phyloP scores from a whole-genome alignment of 2,329 filamentous ascomycete genomes.

The Calonectria crousiana region DNA sequence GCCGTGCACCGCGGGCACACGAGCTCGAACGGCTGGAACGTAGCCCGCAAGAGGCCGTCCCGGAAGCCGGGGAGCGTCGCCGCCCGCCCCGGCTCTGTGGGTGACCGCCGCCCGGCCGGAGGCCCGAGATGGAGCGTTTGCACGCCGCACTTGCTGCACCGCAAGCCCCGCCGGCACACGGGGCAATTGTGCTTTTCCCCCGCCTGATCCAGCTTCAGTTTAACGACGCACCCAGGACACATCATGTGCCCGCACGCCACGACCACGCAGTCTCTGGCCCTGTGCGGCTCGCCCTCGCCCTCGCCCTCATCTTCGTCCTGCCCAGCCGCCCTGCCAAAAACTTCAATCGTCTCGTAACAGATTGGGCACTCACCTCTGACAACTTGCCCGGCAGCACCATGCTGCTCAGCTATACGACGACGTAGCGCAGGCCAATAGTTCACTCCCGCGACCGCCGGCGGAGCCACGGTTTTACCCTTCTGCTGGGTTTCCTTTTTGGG shows the following conservation, averaged over 20 bases:
- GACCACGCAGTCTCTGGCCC: neutral
- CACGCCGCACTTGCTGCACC: constrained; percentile 5
- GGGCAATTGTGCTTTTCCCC: constrained; percentile 22
- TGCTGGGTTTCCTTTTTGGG: neutral
- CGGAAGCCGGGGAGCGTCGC: neutral
- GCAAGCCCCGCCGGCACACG: constrained; percentile 26
- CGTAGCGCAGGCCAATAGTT: constrained; percentile 15
- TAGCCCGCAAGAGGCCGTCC: neutral
- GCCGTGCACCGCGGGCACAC: constrained; percentile 32
- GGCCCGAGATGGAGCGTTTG: neutral
- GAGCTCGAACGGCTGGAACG: neutral
- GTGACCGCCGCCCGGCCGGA: neutral
- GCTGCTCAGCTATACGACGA: neutral
- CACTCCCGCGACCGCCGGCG: neutral
- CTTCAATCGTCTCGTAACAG: constrained; percentile 26
- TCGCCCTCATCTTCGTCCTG: neutral
- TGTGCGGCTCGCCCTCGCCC: too few relatives aligned
- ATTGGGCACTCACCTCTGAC: constrained; percentile 30
- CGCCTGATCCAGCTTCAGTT: neutral
- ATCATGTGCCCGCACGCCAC: constrained; percentile 41
- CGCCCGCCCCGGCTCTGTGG: neutral
- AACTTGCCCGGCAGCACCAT: neutral
- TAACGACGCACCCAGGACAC: constrained; percentile 28
- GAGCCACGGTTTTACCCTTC: too few relatives aligned
- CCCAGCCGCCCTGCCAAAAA: constrained; percentile 17